phyloP scores from a whole-genome alignment of 176 grass and related monocot species.

The Juncus inflexus region DNA sequence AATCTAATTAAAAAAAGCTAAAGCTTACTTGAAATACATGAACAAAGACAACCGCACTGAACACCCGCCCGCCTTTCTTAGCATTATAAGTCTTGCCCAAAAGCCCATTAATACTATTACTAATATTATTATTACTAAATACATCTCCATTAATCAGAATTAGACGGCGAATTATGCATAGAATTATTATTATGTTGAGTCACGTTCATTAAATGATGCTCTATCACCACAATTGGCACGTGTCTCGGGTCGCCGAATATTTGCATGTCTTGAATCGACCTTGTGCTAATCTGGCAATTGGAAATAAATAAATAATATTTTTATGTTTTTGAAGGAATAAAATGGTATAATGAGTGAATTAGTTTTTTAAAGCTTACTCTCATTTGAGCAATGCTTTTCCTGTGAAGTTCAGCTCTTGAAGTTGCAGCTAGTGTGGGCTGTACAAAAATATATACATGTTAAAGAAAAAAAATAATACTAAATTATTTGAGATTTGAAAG shows the following conservation, averaged over 20 bases:
- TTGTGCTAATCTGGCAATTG: constrained; percentile 49
- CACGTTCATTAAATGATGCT: constrained; percentile 81
- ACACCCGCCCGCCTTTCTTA: constrained; percentile 43
- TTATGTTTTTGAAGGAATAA: not conserved
- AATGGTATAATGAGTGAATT: not conserved
- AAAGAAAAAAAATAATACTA: constrained; percentile 16
- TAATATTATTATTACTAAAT: constrained; percentile 6
- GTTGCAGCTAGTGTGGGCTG: constrained; percentile 60
- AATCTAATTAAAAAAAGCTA: too few relatives aligned
- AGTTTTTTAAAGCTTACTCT: constrained; percentile 38
- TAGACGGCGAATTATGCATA: constrained; percentile 19
- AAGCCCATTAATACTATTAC: not conserved
- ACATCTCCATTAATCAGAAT: constrained; percentile 27
- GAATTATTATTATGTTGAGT: constrained; percentile 40
- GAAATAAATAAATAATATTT: not conserved
- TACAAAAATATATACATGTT: constrained; percentile 34
- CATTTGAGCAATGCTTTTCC: constrained; percentile 92
- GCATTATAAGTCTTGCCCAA: constrained; percentile 22
- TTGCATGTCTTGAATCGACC: constrained; percentile 80
- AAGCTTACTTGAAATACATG: constrained; percentile 84
- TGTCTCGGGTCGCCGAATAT: constrained; percentile 85
- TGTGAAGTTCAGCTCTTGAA: constrained; percentile 72
- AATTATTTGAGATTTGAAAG: too few relatives aligned
- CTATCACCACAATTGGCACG: constrained; percentile 83
- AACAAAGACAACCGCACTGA: constrained; percentile 84